Conservation (phyloP, 495 filamentous ascomycete genomes). For the Tuber borchii region DNA sequence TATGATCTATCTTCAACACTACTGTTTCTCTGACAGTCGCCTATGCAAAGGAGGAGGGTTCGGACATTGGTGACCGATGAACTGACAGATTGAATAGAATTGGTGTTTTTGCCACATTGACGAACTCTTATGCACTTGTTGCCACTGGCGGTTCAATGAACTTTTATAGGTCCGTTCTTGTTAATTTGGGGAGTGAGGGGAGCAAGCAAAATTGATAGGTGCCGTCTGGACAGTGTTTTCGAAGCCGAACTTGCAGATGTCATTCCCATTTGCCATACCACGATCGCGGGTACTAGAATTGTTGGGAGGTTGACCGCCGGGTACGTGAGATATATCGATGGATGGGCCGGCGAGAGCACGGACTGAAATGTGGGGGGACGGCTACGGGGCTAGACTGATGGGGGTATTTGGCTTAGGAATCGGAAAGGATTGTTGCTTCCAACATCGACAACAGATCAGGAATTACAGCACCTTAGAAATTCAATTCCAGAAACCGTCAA, state of each 20-base stretch:
- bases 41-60: not conserved
- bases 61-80: not conserved
- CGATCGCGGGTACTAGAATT: slow-evolving; percentile 94
- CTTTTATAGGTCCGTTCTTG: slow-evolving; percentile 68
- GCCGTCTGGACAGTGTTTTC: slow-evolving; percentile 55
- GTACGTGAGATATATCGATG: slow-evolving; percentile 49
- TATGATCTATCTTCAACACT: slow-evolving; percentile 49
- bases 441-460: slow-evolving; percentile 93
- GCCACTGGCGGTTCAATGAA: slow-evolving; percentile 94
- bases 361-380: not conserved
- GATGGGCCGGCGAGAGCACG: not conserved
- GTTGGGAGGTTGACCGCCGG: slow-evolving; percentile 91
- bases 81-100: slow-evolving; percentile 55
- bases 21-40: slow-evolving; percentile 19
- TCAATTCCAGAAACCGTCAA: slow-evolving; percentile 81
- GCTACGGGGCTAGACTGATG: not conserved
- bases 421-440: slow-evolving; percentile 93
- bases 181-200: not conserved
- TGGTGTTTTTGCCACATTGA: slow-evolving; percentile 91
- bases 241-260: slow-evolving; percentile 96
- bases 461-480: slow-evolving; percentile 93
- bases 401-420: slow-evolving; percentile 55
- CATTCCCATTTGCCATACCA: slow-evolving; percentile 93
- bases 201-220: slow-evolving; percentile 11
- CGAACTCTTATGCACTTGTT: slow-evolving; percentile 90